Evolutionary conservation across 106 monocot species (phyloP), one percentile per base, ranked within the genome.

Genomic region (Apostasia shenzhenica): DNA sequence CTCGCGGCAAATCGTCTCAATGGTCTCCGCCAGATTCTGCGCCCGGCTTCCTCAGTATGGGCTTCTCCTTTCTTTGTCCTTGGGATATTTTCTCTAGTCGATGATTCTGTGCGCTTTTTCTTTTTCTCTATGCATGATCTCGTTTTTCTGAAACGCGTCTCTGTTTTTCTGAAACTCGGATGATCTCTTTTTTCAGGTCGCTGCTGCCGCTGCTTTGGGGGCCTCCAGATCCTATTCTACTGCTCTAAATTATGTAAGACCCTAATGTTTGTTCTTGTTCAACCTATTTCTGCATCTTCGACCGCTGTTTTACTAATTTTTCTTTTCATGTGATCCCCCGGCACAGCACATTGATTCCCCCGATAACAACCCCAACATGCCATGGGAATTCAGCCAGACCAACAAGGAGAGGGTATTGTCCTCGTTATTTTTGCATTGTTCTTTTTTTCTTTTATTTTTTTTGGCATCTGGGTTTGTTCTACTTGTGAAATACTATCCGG

Each of bases 341-440:
- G 50, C 12, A 48, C 70, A 97, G 95, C 97, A 97, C 61, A 53
- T 97, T 71, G 87, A 90, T 77, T 83, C 90, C 42, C 90, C 87
- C 2, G 92, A 92, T 52, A 97, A 87, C 63, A 97, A 87, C 13
- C 59, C 89, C 43, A 76, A 77, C 48, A 73, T 76, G 71, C 73
- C 69, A 45, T 97, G 97, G 97, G 89, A 90, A 46, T 97, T 97
- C 79, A 67, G 72, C 49, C 75, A 84, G 54, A 54, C 74, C n/a
- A 97, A 97, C 48, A 79, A 75, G 80, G 81, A 84, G 59, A 92
- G 69, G 85, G 95, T 92, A 79, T 48, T 63, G 2, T n/a, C 38
- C 38, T 55, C 47, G 1, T n/a, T 43, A 42, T 70, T 8, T 46
- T 54, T 55, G 49, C 8, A 9, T 12, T 38, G 55, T 38, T 44